Evolutionary conservation across 2,329 filamentous ascomycete genomes (phyloP), one percentile per base, ranked within the genome.

Genomic region (Sarocladiaceae sp.): DNA sequence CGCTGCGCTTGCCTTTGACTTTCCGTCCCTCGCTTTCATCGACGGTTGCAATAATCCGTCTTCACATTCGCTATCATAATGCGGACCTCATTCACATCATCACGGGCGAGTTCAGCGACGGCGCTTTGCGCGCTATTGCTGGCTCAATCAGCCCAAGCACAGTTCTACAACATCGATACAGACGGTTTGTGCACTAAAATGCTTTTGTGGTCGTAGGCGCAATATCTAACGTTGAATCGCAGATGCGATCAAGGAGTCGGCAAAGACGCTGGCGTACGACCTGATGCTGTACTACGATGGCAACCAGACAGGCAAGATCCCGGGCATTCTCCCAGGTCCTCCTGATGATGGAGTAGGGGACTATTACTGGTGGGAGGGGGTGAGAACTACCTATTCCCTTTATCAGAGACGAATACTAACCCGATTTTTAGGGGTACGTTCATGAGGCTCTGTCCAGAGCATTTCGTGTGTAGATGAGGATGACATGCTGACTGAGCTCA

Each of bases 301-400:
- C 53, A 77, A 80, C 57, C 59, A 71, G 53, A 67, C 75, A 1
- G 78, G 79, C 51, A 67, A 72, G 61, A 77, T 75, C 15, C 79
- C 79, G 7, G 80, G 80, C 29, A 82, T 81, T 58, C 65, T 83
- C 11, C 79, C 79, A 1, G 79, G 79, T 0, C 80, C 80, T 51
- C 79, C 79, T 57, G 62, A 64, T 1, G 62, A 63, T 28, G 56
- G 63, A 15, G 63, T 62, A 50, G 37, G 40, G 4, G 36, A 22
- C 33, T 39, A 46, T 20, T 36, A 47, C n/a, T 42, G 49, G 51
- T 54, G 39, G 48, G 35, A 51, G 33, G 36, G 53, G 17, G 53
- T 44, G 11, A 23, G 26, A 15, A 22, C 22, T 44, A 26, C 13
- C 28, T n/a, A n/a, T 22, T 7, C 37, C 20, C 12, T 20, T 26